A percentile compares a stretch with the other conserved stretches of the same genome.
These are phyloP conservation scores for Sclerotinia glacialis DNA, from an alignment of 2,329 filamentous ascomycete genomes.

Conservation along the genomic window DNA sequence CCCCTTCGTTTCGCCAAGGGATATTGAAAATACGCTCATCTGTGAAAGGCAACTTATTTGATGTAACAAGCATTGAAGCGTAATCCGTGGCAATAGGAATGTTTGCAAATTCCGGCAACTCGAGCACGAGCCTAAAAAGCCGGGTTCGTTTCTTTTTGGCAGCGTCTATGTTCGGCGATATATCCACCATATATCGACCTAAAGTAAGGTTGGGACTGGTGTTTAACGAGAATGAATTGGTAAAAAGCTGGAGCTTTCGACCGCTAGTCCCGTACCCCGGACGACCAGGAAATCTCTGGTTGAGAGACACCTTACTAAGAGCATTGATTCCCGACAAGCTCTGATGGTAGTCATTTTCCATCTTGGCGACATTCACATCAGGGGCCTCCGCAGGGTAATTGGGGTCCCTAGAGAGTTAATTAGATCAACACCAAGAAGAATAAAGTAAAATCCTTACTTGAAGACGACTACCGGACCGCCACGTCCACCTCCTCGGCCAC, in stretches of 20 bases:
- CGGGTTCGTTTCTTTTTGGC: conserved; percentile 33
- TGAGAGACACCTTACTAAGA: conserved; percentile 27
- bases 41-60: conserved; percentile 14
- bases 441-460: conserved; percentile 28
- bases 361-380: conserved; percentile 32
- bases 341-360: conserved; percentile 38
- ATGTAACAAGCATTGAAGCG: conserved; percentile 35
- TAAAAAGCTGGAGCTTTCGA: conserved; percentile 33
- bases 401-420: conserved; percentile 28
- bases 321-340: conserved; percentile 28
- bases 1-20: conserved; percentile 33
- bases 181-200: conserved; percentile 36
- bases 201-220: conserved; percentile 30
- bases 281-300: conserved; percentile 30
- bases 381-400: conserved; percentile 28
- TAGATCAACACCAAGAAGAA: neutral
- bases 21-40: conserved; percentile 24
- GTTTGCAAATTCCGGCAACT: conserved; percentile 35
- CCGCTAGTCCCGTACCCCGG: conserved; percentile 38
- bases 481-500: neutral
- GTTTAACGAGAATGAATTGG: conserved; percentile 37
- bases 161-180: conserved; percentile 31
- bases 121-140: conserved; percentile 29
- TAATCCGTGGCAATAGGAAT: conserved; percentile 33
- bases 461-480: conserved; percentile 32